Conservation (phyloP, 768 basidiomycete species). For the Suillus sp. region DNA sequence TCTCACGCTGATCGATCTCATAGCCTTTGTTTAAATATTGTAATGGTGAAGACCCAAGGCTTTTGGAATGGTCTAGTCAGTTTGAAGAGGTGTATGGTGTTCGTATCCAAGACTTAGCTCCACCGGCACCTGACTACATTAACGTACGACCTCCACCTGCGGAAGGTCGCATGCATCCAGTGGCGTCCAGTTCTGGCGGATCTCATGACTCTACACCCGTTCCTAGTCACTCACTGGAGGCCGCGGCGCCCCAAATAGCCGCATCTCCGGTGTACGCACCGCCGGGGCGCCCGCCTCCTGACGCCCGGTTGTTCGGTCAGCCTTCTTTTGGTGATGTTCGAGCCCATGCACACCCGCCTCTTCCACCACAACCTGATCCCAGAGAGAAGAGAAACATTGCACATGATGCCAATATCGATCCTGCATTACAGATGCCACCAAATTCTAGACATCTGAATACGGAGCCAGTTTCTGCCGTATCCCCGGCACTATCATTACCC, state of each 20-base stretch:
- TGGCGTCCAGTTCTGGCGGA: not conserved
- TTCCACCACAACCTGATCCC: constrained; percentile 19
- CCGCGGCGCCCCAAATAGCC: constrained; percentile 16
- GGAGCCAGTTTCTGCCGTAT: constrained; percentile 25
- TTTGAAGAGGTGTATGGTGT: constrained; percentile 72
- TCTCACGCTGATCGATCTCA: constrained; percentile 21
- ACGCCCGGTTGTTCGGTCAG: constrained; percentile 35
- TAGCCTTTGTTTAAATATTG: constrained; percentile 70
- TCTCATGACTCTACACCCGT: not conserved
- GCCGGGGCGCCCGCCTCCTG: constrained; percentile 39
- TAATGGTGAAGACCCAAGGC: constrained; percentile 52
- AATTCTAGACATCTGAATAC: constrained; percentile 24
- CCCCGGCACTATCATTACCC: constrained; percentile 52
- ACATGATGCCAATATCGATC: constrained; percentile 34
- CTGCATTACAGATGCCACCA: constrained; percentile 29
- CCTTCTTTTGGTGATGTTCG: constrained; percentile 23
- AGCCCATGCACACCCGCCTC: constrained; percentile 17
- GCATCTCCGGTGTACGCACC: constrained; percentile 34
- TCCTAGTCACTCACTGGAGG: constrained; percentile 21
- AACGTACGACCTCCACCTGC: constrained; percentile 33
- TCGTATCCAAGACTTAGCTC: constrained; percentile 50
- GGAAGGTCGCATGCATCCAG: constrained; percentile 23
- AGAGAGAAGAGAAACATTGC: constrained; percentile 30
- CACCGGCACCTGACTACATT: constrained; percentile 22
- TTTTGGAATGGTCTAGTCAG: constrained; percentile 61